phyloP scores from a whole-genome alignment of 2,329 filamentous ascomycete genomes.

The Nothophoma quercina region DNA sequence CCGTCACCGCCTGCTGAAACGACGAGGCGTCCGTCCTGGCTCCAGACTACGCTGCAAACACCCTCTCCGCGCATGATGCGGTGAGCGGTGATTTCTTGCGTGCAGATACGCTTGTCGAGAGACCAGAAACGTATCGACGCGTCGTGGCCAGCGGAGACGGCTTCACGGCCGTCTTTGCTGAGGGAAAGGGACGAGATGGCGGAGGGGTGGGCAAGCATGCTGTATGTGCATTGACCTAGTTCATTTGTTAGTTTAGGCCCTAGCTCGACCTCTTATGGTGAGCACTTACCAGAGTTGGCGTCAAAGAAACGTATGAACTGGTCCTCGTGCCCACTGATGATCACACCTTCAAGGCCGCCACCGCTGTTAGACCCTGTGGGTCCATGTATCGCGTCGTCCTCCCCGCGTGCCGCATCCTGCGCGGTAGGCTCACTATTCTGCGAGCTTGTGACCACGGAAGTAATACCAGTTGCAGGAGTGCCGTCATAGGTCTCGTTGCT shows the following conservation, averaged over 20 bases:
- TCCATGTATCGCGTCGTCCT: slow-evolving; percentile 79
- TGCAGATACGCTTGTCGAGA: slow-evolving; percentile 92
- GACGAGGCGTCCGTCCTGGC: slow-evolving; percentile 91
- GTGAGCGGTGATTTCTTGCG: slow-evolving; percentile 92
- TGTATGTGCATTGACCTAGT: slow-evolving; percentile 97
- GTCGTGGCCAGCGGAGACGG: slow-evolving; percentile 95
- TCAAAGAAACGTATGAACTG: slow-evolving; percentile 97
- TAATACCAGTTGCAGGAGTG: slow-evolving; percentile 82
- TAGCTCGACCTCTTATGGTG: background rate
- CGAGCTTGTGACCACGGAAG: slow-evolving; percentile 87
- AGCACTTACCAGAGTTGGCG: slow-evolving; percentile 88
- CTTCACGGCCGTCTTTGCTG: slow-evolving; percentile 90
- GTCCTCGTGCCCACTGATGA: slow-evolving; percentile 97
- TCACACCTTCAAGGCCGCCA: slow-evolving; percentile 79
- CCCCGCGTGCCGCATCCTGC: slow-evolving; percentile 68
- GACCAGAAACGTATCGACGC: slow-evolving; percentile 97
- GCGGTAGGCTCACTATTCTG: slow-evolving; percentile 73
- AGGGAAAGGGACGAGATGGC: slow-evolving; percentile 91
- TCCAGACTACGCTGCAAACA: slow-evolving; percentile 94
- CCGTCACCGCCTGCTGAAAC: slow-evolving; percentile 95
- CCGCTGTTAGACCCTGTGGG: slow-evolving; percentile 84
- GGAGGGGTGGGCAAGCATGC: slow-evolving; percentile 94
- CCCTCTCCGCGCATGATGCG: slow-evolving; percentile 95
- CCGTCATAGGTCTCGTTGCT: slow-evolving; percentile 94
- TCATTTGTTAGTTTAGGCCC: background rate